Percentiles rank a stretch among this genome's conserved stretches.
Evolutionary conservation across 1,139 yeast species (phyloP).

Genomic region (Saccharomyces hybrid): DNA sequence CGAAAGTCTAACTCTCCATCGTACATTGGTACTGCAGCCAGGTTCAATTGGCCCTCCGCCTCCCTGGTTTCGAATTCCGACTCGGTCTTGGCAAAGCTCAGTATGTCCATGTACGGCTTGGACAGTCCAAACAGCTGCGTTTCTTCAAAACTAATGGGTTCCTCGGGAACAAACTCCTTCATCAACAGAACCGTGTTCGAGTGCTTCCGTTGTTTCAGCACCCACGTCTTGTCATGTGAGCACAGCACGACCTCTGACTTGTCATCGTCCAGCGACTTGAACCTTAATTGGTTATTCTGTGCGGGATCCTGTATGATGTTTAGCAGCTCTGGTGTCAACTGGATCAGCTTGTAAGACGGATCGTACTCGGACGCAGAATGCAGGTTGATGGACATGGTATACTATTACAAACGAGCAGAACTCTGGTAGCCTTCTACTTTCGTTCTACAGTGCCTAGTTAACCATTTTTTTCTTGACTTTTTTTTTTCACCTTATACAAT

Average conservation of each 20-base stretch:
- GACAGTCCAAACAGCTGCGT: conserved; percentile 16
- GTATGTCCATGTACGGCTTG: conserved; percentile 23
- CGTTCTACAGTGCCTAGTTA: neutral
- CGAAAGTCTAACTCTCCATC: conserved; percentile 32
- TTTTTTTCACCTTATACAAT: neutral
- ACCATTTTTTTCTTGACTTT: neutral
- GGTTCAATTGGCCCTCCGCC: conserved; percentile 39
- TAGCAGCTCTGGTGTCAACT: conserved; percentile 50
- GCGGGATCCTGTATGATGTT: conserved; percentile 35
- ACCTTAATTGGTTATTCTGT: conserved; percentile 29
- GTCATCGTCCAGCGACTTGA: conserved; percentile 41
- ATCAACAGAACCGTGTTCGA: conserved; percentile 68
- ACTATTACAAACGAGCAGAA: neutral
- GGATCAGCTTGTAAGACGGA: conserved; percentile 46
- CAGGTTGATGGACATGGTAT: conserved; percentile 10
- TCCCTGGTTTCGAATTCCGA: conserved; percentile 46
- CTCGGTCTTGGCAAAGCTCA: conserved; percentile 39
- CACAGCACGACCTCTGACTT: conserved; percentile 52
- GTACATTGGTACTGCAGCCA: conserved; percentile 42
- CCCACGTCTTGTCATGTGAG: conserved; percentile 51
- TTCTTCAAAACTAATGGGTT: conserved; percentile 16
- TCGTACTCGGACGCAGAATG: conserved; percentile 26
- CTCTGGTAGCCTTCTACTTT: neutral
- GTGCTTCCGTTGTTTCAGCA: conserved; percentile 72
- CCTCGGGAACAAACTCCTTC: conserved; percentile 21